Conservation (phyloP, 768 basidiomycete species). For the Mycena indigotica region DNA sequence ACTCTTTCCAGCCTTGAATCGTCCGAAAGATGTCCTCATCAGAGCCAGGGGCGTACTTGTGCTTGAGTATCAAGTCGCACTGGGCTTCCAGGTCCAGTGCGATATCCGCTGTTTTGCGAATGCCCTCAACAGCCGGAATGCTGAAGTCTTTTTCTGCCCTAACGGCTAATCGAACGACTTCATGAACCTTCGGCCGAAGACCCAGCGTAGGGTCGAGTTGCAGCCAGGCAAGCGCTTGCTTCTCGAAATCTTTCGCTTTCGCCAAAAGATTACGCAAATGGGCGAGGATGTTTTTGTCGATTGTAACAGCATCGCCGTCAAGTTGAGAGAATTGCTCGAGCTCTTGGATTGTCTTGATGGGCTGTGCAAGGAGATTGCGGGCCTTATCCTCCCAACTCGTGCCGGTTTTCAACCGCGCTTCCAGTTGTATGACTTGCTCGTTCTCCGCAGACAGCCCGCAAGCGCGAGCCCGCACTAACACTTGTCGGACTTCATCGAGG, state of each 20-base stretch:
- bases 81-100: slow-evolving; percentile 77
- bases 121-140: slow-evolving; percentile 63
- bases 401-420: slow-evolving; percentile 66
- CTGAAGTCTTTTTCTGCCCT: slow-evolving; percentile 79
- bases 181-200: slow-evolving; percentile 64
- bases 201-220: slow-evolving; percentile 52
- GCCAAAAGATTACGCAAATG: slow-evolving; percentile 63
- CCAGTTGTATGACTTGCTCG: slow-evolving; percentile 62
- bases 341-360: slow-evolving; percentile 74
- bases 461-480: slow-evolving; percentile 67
- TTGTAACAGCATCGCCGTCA: slow-evolving; percentile 66
- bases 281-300: slow-evolving; percentile 67
- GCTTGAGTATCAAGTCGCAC: slow-evolving; percentile 73
- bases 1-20: slow-evolving; percentile 73
- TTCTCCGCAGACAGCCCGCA: slow-evolving; percentile 70
- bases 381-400: slow-evolving; percentile 78
- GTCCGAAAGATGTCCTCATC: slow-evolving; percentile 71
- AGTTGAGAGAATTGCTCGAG: slow-evolving; percentile 72
- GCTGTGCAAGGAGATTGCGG: slow-evolving; percentile 62
- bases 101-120: slow-evolving; percentile 72
- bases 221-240: slow-evolving; percentile 74
- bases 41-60: slow-evolving; percentile 50
- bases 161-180: slow-evolving; percentile 67
- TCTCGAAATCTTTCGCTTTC: slow-evolving; percentile 79
- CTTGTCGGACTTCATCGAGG: slow-evolving; percentile 75